A percentile compares a stretch with the other conserved stretches of the same genome.
phyloP scores from a whole-genome alignment of 495 filamentous ascomycete species.

The Penicillium lividum region DNA sequence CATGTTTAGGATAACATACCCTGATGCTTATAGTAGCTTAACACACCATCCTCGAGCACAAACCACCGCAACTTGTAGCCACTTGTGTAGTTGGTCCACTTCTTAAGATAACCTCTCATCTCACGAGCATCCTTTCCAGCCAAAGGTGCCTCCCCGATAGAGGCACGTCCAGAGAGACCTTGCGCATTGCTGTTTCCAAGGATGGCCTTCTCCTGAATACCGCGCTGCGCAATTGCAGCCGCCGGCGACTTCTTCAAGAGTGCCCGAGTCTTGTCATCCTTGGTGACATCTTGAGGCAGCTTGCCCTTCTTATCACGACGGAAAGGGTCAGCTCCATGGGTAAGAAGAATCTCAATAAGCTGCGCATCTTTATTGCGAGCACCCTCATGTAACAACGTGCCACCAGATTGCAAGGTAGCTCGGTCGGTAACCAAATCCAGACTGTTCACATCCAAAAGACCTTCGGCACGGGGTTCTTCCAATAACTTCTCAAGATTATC shows the following conservation, averaged over 20 bases:
- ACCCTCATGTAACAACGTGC: slow-evolving; percentile 91
- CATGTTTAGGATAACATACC: slow-evolving; percentile 37
- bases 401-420: slow-evolving; percentile 70
- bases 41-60: slow-evolving; percentile 92
- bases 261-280: slow-evolving; percentile 82
- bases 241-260: slow-evolving; percentile 94
- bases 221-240: slow-evolving; percentile 88
- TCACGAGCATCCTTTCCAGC: slow-evolving; percentile 85
- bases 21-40: slow-evolving; percentile 99
- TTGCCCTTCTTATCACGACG: slow-evolving; percentile 92
- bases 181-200: slow-evolving; percentile 72
- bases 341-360: slow-evolving; percentile 82
- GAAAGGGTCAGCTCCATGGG: slow-evolving; percentile 98
- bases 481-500: slow-evolving; percentile 74
- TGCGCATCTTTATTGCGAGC: slow-evolving; percentile 81
- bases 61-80: slow-evolving; percentile 98
- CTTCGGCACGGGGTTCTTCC: slow-evolving; percentile 80
- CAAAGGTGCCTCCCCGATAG: slow-evolving; percentile 60
- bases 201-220: slow-evolving; percentile 95
- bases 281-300: slow-evolving; percentile 94
- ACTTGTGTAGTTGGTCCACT: slow-evolving; percentile 98
- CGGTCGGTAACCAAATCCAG: slow-evolving; percentile 83
- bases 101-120: slow-evolving; percentile 98
- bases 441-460: slow-evolving; percentile 84
- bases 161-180: slow-evolving; percentile 51